Percentiles rank a stretch among this genome's conserved stretches.
These are phyloP conservation scores for Zopfochytrium polystomum DNA, from an alignment of 371 early-diverging fungal species.

Conservation along the genomic window DNA sequence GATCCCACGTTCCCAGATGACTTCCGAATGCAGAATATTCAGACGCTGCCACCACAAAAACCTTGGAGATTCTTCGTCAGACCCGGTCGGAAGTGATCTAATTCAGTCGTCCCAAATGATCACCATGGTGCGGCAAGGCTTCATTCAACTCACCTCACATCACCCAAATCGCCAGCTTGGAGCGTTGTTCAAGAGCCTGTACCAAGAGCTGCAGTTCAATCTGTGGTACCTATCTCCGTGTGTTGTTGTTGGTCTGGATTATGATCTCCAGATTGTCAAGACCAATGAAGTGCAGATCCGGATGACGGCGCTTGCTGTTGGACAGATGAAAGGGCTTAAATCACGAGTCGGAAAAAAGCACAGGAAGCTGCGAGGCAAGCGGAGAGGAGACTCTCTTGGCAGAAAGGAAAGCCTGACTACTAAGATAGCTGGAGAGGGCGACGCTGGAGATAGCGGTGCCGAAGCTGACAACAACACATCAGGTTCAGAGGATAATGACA, in stretches of 20 bases:
- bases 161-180: slow-evolving; percentile 70
- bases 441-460: too few relatives aligned
- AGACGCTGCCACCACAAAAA: slow-evolving; percentile 38
- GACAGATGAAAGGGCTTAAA: too few relatives aligned
- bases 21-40: slow-evolving; percentile 42
- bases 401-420: too few relatives aligned
- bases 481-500: too few relatives aligned
- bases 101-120: slow-evolving; percentile 36
- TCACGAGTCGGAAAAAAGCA: too few relatives aligned
- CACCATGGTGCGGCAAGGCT: slow-evolving; percentile 56
- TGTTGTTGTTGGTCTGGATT: slow-evolving; percentile 54
- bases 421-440: too few relatives aligned
- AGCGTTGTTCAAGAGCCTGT: slow-evolving; percentile 55
- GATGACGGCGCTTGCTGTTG: slow-evolving; percentile 54
- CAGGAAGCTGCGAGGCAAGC: too few relatives aligned
- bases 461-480: too few relatives aligned
- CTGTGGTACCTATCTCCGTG: slow-evolving; percentile 51
- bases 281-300: slow-evolving; percentile 60
- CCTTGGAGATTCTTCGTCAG: too few relatives aligned
- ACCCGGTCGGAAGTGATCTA: slow-evolving; percentile 8
- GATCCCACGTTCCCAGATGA: slow-evolving; percentile 48
- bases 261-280: slow-evolving; percentile 57
- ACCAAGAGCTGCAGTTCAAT: slow-evolving; percentile 58
- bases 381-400: too few relatives aligned
- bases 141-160: slow-evolving; percentile 50